Percentiles rank a stretch among this genome's conserved stretches.
phyloP scores from a whole-genome alignment of 352 stramenopile species.

The Globisporangium ultimum region DNA sequence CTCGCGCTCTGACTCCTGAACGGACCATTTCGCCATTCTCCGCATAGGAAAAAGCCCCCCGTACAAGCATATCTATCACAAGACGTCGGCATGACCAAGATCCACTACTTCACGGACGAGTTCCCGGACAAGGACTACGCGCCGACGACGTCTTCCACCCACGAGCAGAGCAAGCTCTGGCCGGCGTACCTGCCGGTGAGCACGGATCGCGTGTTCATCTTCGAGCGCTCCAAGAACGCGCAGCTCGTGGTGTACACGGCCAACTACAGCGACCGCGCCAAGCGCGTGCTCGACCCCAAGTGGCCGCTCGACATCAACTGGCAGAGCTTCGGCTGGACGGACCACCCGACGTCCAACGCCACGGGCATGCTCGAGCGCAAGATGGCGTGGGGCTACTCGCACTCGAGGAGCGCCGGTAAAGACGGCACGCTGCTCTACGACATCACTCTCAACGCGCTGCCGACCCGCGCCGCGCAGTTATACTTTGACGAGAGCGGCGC shows the following conservation, averaged over 20 bases:
- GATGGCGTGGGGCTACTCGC: constrained; percentile 67
- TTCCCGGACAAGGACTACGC: constrained; percentile 71
- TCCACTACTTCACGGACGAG: constrained; percentile 65
- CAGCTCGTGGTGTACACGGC: constrained; percentile 76
- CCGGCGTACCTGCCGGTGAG: constrained; percentile 57
- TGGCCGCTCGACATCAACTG: constrained; percentile 78
- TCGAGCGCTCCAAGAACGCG: constrained; percentile 80
- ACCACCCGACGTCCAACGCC: constrained; percentile 54
- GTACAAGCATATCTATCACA: too few relatives aligned
- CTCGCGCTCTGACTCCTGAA: too few relatives aligned
- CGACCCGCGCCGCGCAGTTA: constrained; percentile 43
- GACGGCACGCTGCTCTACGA: constrained; percentile 37
- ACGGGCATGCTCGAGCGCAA: constrained; percentile 65
- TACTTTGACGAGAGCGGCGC: constrained; percentile 55
- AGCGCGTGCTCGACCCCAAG: constrained; percentile 50
- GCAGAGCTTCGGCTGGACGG: constrained; percentile 79
- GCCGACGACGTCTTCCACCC: constrained; percentile 49
- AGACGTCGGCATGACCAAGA: constrained; percentile 14
- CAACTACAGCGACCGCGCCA: constrained; percentile 52
- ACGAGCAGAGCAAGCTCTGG: constrained; percentile 66
- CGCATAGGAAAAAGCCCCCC: too few relatives aligned
- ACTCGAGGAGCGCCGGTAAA: constrained; percentile 18
- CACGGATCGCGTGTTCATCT: constrained; percentile 64
- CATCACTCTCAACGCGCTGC: constrained; percentile 66
- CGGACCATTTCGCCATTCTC: too few relatives aligned